These are phyloP conservation scores for Paecilomyces sp. DNA, from an alignment of 2,329 filamentous ascomycete genomes.

Conservation along the genomic window DNA sequence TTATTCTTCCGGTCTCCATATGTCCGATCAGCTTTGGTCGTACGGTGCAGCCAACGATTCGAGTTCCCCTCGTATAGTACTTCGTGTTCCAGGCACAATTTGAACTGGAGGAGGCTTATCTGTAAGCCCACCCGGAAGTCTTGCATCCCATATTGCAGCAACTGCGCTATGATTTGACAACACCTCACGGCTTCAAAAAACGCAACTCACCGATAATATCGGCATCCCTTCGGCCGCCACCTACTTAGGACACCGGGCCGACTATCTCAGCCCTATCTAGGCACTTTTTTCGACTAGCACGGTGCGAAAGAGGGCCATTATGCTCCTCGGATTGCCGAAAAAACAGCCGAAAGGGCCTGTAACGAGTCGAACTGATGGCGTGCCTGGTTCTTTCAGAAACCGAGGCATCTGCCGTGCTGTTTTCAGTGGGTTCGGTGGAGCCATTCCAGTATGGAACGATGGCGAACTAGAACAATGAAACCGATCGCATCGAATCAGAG, in stretches of 20 bases:
- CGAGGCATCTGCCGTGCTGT: not conserved
- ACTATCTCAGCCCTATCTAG: not conserved
- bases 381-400: not conserved
- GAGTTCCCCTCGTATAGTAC: too few relatives aligned
- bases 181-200: not conserved
- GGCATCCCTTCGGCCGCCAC: not conserved
- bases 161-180: not conserved
- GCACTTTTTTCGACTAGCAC: not conserved
- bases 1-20: not conserved
- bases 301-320: not conserved
- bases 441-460: not conserved
- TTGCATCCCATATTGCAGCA: not conserved
- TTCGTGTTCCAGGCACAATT: not conserved
- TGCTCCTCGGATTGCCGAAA: not conserved
- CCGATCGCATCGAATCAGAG: not conserved
- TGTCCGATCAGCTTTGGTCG: not conserved
- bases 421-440: not conserved
- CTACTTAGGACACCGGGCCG: not conserved
- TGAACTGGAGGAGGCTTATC: not conserved
- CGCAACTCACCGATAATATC: not conserved
- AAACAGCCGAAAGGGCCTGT: not conserved
- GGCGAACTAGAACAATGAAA: not conserved
- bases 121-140: not conserved
- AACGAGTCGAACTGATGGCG: not conserved
- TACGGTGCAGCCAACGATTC: not conserved